Base-by-base conservation (phyloP, 192 early-diverging fungal genomes). In the Podila epicladia region DNA sequence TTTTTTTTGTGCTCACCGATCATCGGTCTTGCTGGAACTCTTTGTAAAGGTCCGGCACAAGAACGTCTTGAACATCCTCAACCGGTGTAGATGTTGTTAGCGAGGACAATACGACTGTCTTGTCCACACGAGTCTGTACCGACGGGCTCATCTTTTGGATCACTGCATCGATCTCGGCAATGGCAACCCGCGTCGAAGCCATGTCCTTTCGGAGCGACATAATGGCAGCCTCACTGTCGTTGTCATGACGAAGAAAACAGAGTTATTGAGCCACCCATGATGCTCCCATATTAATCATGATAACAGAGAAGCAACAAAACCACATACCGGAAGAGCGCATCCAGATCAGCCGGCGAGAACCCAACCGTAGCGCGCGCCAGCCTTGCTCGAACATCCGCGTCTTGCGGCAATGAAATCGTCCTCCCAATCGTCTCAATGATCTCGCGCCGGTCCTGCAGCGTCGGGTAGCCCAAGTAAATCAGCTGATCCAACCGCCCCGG, bases 401-500 rank as follows among this genome's bases (percentile, higher is more conserved):
- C 88, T 9, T 69, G 49, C 0, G 84, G 82, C 0, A 96, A 66
- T 15, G 89, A 85, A 69, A 96, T 88, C 4, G 82, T 83, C 22
- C 77, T 58, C 0, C 90, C 91, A 49, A 96, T 83, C 8, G 88
- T 73, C 15, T 89, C 41, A 37, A 97, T 86, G 37, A 99, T 98
- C 24, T 92, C 83, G 8, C 31, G 26, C 51, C 97, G 87, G 71
- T 94, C 91, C 28, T 84, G 37, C 17, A 73, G 50, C 0, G 74
- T 73, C 9, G 93, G 93, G 51, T 91, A 77, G n/a, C 80, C 77
- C 2, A 94, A 66, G 61, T 96, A 93, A 17, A 99, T 69, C 20
- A 97, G 82, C 58, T 93, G 89, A 79, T 99, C 98, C 73, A 99
- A 91, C 37, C 98, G 84, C 6, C 97, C 93, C 67, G 93, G 93